Percentiles rank a stretch among this genome's conserved stretches.
Conservation (phyloP, 495 filamentous ascomycete genomes). For the Xylaria intraflava region DNA sequence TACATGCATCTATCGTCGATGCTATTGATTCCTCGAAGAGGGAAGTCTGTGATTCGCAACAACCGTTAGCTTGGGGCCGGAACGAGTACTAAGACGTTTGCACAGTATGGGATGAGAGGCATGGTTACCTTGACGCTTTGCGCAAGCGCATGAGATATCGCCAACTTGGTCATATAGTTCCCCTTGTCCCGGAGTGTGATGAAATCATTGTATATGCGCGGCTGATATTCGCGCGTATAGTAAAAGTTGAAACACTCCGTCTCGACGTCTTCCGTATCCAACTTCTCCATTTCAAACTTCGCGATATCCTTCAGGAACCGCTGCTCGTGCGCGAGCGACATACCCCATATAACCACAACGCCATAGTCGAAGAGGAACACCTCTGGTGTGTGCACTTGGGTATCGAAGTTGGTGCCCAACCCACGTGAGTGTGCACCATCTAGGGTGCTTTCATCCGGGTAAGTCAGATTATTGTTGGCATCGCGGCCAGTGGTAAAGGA, state of each 20-base stretch:
- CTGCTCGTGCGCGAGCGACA: slow-evolving; percentile 77
- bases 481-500: slow-evolving; percentile 19
- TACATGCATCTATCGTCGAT: slow-evolving; percentile 81
- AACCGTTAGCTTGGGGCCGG: not conserved
- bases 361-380: slow-evolving; percentile 96
- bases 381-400: slow-evolving; percentile 78
- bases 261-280: slow-evolving; percentile 81
- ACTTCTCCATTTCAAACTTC: slow-evolving; percentile 90
- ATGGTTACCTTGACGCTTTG: slow-evolving; percentile 76
- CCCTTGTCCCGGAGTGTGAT: slow-evolving; percentile 86
- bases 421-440: slow-evolving; percentile 20
- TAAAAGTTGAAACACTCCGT: slow-evolving; percentile 99
- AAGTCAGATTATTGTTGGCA: slow-evolving; percentile 24
- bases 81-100: not conserved
- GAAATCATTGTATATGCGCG: slow-evolving; percentile 98
- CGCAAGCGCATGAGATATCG: slow-evolving; percentile 89
- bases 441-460: slow-evolving; percentile 24
- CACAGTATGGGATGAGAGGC: not conserved
- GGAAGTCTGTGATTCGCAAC: slow-evolving; percentile 58
- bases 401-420: slow-evolving; percentile 54
- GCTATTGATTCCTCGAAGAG: slow-evolving; percentile 95
- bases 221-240: slow-evolving; percentile 94
- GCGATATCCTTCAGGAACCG: slow-evolving; percentile 87
- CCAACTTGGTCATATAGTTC: slow-evolving; percentile 96
- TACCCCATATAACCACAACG: slow-evolving; percentile 99